These are phyloP conservation scores for Yamagishiella unicocca DNA, from an alignment of 139 green algal species.

Conservation along the genomic window DNA sequence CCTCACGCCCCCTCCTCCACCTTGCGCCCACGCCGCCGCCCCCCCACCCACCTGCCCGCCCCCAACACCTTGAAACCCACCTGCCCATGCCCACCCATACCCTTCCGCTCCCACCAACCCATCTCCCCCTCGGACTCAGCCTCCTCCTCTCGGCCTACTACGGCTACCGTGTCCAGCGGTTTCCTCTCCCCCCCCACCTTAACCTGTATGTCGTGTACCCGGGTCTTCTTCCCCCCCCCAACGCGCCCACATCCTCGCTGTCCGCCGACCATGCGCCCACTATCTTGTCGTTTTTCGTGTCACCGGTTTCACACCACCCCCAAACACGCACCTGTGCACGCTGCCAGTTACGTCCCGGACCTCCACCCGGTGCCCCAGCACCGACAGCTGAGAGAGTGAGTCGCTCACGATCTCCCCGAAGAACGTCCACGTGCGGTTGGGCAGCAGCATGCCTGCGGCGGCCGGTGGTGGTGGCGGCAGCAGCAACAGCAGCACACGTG, in stretches of 20 bases:
- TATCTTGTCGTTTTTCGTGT: too few relatives aligned
- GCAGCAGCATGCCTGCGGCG: conserved; percentile 53
- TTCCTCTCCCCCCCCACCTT: too few relatives aligned
- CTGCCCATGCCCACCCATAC: too few relatives aligned
- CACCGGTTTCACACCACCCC: too few relatives aligned
- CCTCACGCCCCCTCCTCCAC: not conserved
- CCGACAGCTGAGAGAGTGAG: conserved; percentile 57
- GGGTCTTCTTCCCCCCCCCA: too few relatives aligned
- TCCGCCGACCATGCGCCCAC: too few relatives aligned
- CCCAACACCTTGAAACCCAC: not conserved
- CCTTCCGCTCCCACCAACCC: not conserved
- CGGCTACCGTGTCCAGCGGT: not conserved
- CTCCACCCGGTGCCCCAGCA: conserved; percentile 61
- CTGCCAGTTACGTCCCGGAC: conserved; percentile 64
- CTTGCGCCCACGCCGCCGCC: not conserved
- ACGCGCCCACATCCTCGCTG: too few relatives aligned
- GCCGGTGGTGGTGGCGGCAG: too few relatives aligned
- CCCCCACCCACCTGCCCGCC: not conserved
- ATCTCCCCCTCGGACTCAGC: not conserved
- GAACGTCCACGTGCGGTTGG: conserved; percentile 66
- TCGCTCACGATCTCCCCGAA: conserved; percentile 69
- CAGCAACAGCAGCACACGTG: too few relatives aligned
- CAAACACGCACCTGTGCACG: conserved; percentile 28
- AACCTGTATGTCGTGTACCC: too few relatives aligned
- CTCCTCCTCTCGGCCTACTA: not conserved